phyloP scores from a whole-genome alignment of 345 rosid genomes.

The Hibiscus mutabilis region DNA sequence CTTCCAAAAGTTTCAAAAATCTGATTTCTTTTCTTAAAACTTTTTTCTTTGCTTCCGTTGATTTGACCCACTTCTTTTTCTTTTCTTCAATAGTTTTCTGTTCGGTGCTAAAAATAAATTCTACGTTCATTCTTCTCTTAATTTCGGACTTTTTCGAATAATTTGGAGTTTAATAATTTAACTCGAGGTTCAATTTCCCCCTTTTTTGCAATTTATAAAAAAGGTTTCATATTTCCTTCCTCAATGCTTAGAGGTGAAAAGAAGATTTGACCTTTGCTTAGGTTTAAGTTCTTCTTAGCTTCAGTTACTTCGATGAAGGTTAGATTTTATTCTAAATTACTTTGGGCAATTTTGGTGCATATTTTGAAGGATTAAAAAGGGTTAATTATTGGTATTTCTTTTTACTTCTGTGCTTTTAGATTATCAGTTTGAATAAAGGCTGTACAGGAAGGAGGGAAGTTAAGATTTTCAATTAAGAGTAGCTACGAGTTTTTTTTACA shows the following conservation, averaged over 20 bases:
- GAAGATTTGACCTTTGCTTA: not conserved
- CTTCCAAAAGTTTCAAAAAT: slow-evolving; percentile 3
- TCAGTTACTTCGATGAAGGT: not conserved
- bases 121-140: not conserved
- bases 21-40: not conserved
- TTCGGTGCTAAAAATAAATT: not conserved
- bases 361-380: not conserved
- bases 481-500: not conserved
- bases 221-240: slow-evolving; percentile 16
- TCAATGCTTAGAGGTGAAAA: not conserved
- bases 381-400: not conserved
- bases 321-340: not conserved
- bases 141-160: not conserved
- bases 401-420: not conserved
- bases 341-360: not conserved
- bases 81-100: not conserved
- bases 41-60: not conserved
- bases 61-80: not conserved
- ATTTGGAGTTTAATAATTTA: not conserved
- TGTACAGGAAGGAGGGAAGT: not conserved
- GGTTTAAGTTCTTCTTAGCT: not conserved
- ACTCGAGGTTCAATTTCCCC: not conserved
- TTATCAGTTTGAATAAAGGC: slow-evolving; percentile 16
- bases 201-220: not conserved
- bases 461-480: not conserved